A percentile compares a stretch with the other conserved stretches of the same genome.
Evolutionary conservation across 176 grass and related monocot genomes (phyloP).

Genomic region (Aechmea fasciata): DNA sequence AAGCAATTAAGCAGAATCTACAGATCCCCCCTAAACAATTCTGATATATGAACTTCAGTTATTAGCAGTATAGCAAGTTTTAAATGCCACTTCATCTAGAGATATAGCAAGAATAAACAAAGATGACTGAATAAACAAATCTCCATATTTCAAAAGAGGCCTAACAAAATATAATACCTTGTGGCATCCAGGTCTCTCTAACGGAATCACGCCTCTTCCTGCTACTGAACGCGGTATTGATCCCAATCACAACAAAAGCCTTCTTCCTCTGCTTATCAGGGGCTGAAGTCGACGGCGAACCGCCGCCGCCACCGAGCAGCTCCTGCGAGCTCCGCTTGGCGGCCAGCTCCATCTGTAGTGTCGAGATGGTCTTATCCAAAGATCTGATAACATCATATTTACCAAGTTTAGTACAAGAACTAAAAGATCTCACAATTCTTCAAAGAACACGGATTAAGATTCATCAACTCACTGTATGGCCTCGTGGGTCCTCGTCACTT

Average conservation of each 20-base stretch:
- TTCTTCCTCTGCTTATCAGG: conserved; percentile 39
- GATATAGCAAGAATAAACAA: background rate
- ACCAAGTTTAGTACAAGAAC: conserved; percentile 12
- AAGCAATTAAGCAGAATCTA: too few species aligned
- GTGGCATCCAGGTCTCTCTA: conserved; percentile 87
- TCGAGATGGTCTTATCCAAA: conserved; percentile 73
- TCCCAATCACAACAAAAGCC: conserved; percentile 67
- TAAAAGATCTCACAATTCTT: background rate
- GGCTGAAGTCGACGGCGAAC: conserved; percentile 6
- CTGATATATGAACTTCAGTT: too few species aligned
- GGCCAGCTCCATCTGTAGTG: conserved; percentile 87
- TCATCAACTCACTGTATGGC: conserved; percentile 65
- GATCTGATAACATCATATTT: conserved; percentile 30
- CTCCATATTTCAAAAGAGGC: background rate
- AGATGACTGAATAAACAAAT: background rate
- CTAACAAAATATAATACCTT: conserved; percentile 34
- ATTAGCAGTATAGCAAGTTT: too few species aligned
- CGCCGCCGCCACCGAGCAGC: conserved; percentile 27
- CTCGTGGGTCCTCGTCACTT: conserved; percentile 62
- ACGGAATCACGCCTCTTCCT: conserved; percentile 90
- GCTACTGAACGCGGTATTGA: conserved; percentile 96
- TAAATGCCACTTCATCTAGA: too few species aligned
- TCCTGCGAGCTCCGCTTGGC: conserved; percentile 64
- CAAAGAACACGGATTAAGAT: conserved; percentile 5
- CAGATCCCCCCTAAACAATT: too few species aligned